phyloP scores from a whole-genome alignment of 306 rosid genomes.

The Elaeagnus macrophylla region DNA sequence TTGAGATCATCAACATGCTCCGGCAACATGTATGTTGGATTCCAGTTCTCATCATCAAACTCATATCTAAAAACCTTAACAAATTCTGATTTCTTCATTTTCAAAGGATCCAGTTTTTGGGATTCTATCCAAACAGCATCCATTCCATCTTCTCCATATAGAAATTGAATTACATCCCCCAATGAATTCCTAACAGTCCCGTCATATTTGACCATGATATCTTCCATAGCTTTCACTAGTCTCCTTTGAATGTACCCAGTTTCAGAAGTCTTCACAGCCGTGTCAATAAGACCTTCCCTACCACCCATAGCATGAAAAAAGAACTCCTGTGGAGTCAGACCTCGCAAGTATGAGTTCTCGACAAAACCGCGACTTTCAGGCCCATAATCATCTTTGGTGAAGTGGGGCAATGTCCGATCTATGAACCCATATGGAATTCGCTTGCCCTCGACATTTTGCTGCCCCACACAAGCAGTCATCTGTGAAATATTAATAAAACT shows the following conservation, averaged over 20 bases:
- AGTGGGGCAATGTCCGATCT: constrained; percentile 93
- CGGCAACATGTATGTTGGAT: constrained; percentile 85
- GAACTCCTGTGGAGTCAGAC: constrained; percentile 97
- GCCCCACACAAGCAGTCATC: constrained; percentile 99
- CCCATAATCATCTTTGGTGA: constrained; percentile 89
- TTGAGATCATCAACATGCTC: constrained; percentile 94
- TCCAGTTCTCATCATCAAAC: constrained; percentile 91
- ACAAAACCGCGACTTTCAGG: constrained; percentile 99
- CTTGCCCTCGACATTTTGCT: constrained; percentile 98
- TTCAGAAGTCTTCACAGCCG: constrained; percentile 98
- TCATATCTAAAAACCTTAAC: constrained; percentile 73
- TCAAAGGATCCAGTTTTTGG: constrained; percentile 87
- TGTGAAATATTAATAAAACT: constrained; percentile 98
- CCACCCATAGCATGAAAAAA: constrained; percentile 99
- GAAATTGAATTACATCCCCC: constrained; percentile 97
- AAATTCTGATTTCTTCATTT: constrained; percentile 85
- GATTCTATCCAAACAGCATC: constrained; percentile 97
- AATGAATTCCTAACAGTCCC: constrained; percentile 96
- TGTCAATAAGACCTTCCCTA: constrained; percentile 99
- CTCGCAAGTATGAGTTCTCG: constrained; percentile 92
- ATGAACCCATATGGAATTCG: constrained; percentile 95
- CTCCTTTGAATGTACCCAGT: constrained; percentile 98
- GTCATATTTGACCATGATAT: constrained; percentile 97
- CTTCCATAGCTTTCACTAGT: constrained; percentile 99
- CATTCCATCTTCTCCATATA: constrained; percentile 99